phyloP scores from a whole-genome alignment of 768 basidiomycete species.

The Panaeolus papilionaceus region DNA sequence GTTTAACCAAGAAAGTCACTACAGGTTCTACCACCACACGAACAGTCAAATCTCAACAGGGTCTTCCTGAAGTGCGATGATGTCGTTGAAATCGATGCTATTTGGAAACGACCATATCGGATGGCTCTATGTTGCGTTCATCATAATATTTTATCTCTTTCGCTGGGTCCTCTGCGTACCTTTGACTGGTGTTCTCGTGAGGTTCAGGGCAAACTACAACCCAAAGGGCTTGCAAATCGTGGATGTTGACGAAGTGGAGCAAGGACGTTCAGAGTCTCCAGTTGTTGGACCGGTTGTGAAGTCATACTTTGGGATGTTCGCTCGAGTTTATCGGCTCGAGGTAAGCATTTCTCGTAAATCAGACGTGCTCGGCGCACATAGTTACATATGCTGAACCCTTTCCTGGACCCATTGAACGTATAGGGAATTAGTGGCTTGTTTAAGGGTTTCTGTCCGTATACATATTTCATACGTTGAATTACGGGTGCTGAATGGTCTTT shows the following conservation, averaged over 20 bases:
- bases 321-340: constrained; percentile 75
- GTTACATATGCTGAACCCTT: background rate
- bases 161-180: constrained; percentile 61
- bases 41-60: too few relatives aligned
- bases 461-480: too few relatives aligned
- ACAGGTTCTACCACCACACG: too few relatives aligned
- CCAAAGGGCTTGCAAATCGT: constrained; percentile 78
- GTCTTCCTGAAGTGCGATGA: too few relatives aligned
- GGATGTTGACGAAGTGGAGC: constrained; percentile 60
- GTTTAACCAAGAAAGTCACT: too few relatives aligned
- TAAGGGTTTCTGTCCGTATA: constrained; percentile 70
- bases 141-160: background rate
- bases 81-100: background rate
- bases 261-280: constrained; percentile 66
- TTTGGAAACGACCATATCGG: background rate
- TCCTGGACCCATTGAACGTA: background rate
- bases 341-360: constrained; percentile 39
- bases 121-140: background rate
- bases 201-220: constrained; percentile 86
- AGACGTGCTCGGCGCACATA: too few relatives aligned
- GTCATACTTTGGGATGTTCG: constrained; percentile 79
- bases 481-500: too few relatives aligned
- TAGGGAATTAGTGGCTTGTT: constrained; percentile 76
- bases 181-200: constrained; percentile 71
- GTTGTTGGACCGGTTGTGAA: constrained; percentile 66